These are phyloP conservation scores for Magnusiomyces fungicola DNA, from an alignment of 1,139 yeast species.

Conservation along the genomic window DNA sequence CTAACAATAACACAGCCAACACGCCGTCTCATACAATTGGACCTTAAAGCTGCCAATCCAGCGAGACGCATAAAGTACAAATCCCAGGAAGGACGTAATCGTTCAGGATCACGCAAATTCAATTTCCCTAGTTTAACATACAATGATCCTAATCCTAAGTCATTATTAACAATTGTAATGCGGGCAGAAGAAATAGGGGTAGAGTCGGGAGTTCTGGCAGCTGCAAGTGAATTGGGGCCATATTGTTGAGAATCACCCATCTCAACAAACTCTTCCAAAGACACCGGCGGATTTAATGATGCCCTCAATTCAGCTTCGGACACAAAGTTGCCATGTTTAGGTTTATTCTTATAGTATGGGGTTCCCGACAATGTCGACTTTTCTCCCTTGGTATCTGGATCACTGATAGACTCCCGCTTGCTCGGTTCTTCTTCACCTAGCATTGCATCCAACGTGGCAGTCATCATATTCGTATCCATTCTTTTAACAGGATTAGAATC, in stretches of 20 bases:
- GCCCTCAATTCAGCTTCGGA: constrained; percentile 2
- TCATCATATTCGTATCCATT: not conserved
- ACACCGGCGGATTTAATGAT: constrained; percentile 13
- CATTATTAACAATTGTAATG: constrained; percentile 54
- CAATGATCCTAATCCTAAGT: constrained; percentile 42
- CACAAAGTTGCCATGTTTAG: not conserved
- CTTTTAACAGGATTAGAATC: not conserved
- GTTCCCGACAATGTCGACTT: not conserved
- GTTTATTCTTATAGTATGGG: too few relatives aligned
- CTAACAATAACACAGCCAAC: constrained; percentile 94
- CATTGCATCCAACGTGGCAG: not conserved
- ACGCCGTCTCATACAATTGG: constrained; percentile 94
- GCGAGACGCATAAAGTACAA: constrained; percentile 91
- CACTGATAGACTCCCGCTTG: not conserved
- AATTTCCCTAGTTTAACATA: constrained; percentile 47
- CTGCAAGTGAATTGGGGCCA: not conserved
- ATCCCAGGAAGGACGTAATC: constrained; percentile 94
- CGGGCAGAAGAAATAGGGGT: not conserved
- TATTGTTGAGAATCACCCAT: constrained; percentile 12
- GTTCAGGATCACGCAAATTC: constrained; percentile 47
- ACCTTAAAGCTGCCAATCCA: constrained; percentile 82
- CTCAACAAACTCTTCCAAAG: constrained; percentile 16
- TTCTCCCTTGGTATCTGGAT: not conserved
- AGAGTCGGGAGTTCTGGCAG: not conserved
- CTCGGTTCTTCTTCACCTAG: not conserved